Percentiles rank a stretch among this genome's conserved stretches.
phyloP scores from a whole-genome alignment of 2,329 filamentous ascomycete species.

The Alternaria longipes region DNA sequence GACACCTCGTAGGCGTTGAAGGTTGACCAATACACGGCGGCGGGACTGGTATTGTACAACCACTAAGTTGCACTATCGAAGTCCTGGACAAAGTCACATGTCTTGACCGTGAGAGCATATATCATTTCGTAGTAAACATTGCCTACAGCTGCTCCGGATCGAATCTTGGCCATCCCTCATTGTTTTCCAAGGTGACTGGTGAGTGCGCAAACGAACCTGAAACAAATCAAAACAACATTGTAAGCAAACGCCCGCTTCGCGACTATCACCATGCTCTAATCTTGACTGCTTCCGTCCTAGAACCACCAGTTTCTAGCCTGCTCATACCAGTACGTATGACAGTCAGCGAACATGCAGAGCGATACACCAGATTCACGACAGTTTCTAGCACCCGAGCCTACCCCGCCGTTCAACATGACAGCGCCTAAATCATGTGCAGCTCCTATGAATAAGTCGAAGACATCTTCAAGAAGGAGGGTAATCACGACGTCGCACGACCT shows the following conservation, averaged over 20 bases:
- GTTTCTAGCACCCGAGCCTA: not conserved
- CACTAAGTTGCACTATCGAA: not conserved
- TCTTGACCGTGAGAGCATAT: not conserved
- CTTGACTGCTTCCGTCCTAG: not conserved
- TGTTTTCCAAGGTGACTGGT: not conserved
- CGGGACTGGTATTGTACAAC: not conserved
- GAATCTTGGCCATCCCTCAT: not conserved
- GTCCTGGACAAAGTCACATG: not conserved
- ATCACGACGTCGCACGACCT: not conserved
- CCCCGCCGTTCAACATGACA: not conserved
- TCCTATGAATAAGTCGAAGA: not conserved
- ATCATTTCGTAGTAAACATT: not conserved
- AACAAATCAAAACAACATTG: not conserved
- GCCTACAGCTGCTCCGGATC: not conserved
- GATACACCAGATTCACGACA: not conserved
- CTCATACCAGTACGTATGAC: not conserved
- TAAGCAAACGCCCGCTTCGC: not conserved
- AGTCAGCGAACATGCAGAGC: not conserved
- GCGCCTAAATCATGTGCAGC: not conserved
- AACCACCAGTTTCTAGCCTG: not conserved
- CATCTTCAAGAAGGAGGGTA: not conserved
- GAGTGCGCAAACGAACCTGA: conserved; percentile 1
- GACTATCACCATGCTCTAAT: not conserved
- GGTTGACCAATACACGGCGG: not conserved
- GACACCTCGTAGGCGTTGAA: too few relatives aligned